Evolutionary conservation across 352 stramenopile species (phyloP).

Genomic region (Pythium guiyangense): DNA sequence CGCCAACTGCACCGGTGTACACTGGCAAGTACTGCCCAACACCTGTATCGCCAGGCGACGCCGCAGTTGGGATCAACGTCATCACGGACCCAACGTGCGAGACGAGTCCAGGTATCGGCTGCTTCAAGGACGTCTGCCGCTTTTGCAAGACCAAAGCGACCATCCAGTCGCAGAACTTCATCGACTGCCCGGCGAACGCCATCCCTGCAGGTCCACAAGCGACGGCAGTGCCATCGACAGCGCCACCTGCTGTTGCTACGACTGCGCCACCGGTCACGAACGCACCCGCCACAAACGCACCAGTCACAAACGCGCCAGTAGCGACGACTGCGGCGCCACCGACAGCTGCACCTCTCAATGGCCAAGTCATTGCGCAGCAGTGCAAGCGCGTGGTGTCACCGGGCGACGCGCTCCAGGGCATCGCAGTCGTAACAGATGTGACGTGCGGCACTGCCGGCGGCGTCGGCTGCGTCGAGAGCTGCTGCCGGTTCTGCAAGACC

Average conservation of each 20-base stretch:
- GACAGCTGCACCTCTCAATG: not conserved
- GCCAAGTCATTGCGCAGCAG: not conserved
- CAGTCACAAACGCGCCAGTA: not conserved
- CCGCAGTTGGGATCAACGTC: conserved; percentile 9
- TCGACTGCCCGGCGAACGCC: conserved; percentile 5
- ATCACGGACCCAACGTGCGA: conserved; percentile 9
- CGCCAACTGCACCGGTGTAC: not conserved
- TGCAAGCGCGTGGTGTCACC: conserved; percentile 1
- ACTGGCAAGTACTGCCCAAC: conserved; percentile 2
- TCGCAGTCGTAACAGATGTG: conserved; percentile 7
- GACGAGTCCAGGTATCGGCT: conserved; percentile 6
- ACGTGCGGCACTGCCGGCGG: not conserved
- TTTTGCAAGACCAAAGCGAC: conserved; percentile 11
- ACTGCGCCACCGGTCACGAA: not conserved
- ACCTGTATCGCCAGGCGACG: conserved; percentile 4
- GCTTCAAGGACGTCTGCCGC: conserved; percentile 11
- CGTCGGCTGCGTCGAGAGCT: conserved; percentile 1
- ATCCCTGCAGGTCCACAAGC: conserved; percentile 1
- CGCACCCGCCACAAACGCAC: not conserved
- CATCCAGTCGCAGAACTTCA: conserved; percentile 7
- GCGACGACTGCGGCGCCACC: not conserved
- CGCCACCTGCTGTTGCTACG: not conserved
- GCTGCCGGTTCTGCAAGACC: conserved; percentile 14
- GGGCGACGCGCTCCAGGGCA: conserved; percentile 4
- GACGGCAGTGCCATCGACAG: not conserved